Base-by-base conservation (phyloP, 805 yeast genomes). In the Nakazawaea ernobii region DNA sequence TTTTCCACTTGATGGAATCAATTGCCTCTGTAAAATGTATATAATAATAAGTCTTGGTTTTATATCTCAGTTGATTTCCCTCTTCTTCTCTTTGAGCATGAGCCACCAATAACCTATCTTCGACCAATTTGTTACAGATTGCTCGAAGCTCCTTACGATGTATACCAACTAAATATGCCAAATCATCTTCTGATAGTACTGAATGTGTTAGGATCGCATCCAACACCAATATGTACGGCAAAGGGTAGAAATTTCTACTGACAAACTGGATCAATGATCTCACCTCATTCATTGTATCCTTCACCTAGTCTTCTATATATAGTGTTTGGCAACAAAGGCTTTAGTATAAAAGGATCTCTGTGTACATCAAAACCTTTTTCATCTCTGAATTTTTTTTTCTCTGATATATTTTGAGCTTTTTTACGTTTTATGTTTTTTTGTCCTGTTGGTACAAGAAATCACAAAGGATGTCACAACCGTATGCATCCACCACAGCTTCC, bases 1-100 rank as follows among this genome's bases (percentile, higher is more conserved):
- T 86, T 60, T 91, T 90, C 98, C 98, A 94, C 66, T 94, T 94
- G 61, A 94, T 81, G 3, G 97, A 81, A 67, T 94, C 99, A 36
- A 94, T 87, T 0, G 98, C 95, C 63, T 90, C 96, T 2, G 97
- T 88, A 61, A 79, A 80, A 60, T 89, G 96, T 46, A 92, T 83
- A 63, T 79, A 94, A 67, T 84, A 94, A 58, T 89, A 89, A 2
- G 92, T 85, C 56, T 91, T 76, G 26, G 83, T 77, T 41, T 82
- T 80, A 48, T 84, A 77, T 52, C 96, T 73, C 52, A 63, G 78
- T 48, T 80, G 86, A 24, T 76, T 74, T 4, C 77, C 80, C 50
- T 78, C 85, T 52, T 80, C 75, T 59, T 80, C 89, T 63, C 85
- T 80, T 60, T 86, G 94, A 29, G 75, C 74, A 52, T 86, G 91